phyloP scores from a whole-genome alignment of 768 basidiomycete genomes.

The Hypsizygus marmoreus region DNA sequence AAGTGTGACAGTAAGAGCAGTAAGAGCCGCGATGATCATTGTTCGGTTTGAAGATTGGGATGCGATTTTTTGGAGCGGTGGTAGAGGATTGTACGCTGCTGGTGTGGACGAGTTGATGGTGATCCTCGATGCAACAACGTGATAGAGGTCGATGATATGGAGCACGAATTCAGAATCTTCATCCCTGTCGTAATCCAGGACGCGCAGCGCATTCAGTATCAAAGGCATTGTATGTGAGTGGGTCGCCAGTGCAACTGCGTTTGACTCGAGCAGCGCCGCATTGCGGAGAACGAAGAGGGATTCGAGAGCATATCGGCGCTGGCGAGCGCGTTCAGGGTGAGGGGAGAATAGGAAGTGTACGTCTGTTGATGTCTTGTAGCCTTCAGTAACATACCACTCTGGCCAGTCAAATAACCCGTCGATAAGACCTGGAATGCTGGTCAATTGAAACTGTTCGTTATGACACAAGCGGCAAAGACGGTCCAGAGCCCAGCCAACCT shows the following conservation, averaged over 20 bases:
- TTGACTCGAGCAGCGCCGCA: slow-evolving; percentile 68
- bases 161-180: slow-evolving; percentile 73
- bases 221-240: slow-evolving; percentile 67
- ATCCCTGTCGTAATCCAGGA: slow-evolving; percentile 62
- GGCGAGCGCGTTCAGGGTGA: slow-evolving; percentile 48
- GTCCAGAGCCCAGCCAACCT: slow-evolving; percentile 89
- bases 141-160: slow-evolving; percentile 70
- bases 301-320: slow-evolving; percentile 79
- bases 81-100: slow-evolving; percentile 50
- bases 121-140: slow-evolving; percentile 55
- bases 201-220: slow-evolving; percentile 63
- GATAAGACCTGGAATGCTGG: slow-evolving; percentile 73
- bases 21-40: slow-evolving; percentile 67
- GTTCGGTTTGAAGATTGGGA: slow-evolving; percentile 69
- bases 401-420: slow-evolving; percentile 90
- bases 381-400: slow-evolving; percentile 73
- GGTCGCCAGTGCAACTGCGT: slow-evolving; percentile 58
- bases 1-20: slow-evolving; percentile 61
- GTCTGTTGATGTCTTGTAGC: slow-evolving; percentile 49
- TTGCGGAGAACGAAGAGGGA: slow-evolving; percentile 89
- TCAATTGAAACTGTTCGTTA: slow-evolving; percentile 77
- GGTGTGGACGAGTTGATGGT: slow-evolving; percentile 33
- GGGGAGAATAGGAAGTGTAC: slow-evolving; percentile 55
- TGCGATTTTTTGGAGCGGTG: slow-evolving; percentile 55
- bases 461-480: slow-evolving; percentile 79